phyloP scores from a whole-genome alignment of 192 early-diverging fungal species.

The Coemansia sp. region DNA sequence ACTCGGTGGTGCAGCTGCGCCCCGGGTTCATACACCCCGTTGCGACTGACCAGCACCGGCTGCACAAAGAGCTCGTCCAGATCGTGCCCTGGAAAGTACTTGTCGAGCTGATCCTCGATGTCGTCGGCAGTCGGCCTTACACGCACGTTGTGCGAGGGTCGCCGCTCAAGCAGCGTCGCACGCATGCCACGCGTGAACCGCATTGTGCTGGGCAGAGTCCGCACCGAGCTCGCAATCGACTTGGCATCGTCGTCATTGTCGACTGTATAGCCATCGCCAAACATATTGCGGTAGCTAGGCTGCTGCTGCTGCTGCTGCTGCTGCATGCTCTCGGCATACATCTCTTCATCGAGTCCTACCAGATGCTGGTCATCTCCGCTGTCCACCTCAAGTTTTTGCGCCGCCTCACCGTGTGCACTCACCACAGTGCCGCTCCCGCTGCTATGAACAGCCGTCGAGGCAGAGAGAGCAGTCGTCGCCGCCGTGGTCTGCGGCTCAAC shows the following conservation, averaged over 20 bases:
- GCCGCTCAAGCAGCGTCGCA: conserved; percentile 31
- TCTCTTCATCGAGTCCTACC: background rate
- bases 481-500: conserved; percentile 2
- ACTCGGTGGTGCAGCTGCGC: conserved; percentile 42
- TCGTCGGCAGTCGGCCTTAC: conserved; percentile 63
- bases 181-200: conserved; percentile 48
- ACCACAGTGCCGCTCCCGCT: no score
- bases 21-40: conserved; percentile 18
- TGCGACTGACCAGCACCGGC: conserved; percentile 20
- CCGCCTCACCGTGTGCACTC: no score
- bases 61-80: conserved; percentile 69
- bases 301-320: background rate
- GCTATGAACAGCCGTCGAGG: conserved; percentile 7
- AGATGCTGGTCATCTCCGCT: background rate
- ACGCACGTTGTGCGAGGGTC: conserved; percentile 20
- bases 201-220: conserved; percentile 29
- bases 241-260: conserved; percentile 6
- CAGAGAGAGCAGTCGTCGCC: background rate
- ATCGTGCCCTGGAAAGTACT: conserved; percentile 73
- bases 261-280: conserved; percentile 1
- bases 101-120: conserved; percentile 63
- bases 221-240: conserved; percentile 6
- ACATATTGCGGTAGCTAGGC: background rate
- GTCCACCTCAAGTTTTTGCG: no score
- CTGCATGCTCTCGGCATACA: background rate